Evolutionary conservation across 352 stramenopile genomes (phyloP).

Genomic region (Globisporangium alternatum): DNA sequence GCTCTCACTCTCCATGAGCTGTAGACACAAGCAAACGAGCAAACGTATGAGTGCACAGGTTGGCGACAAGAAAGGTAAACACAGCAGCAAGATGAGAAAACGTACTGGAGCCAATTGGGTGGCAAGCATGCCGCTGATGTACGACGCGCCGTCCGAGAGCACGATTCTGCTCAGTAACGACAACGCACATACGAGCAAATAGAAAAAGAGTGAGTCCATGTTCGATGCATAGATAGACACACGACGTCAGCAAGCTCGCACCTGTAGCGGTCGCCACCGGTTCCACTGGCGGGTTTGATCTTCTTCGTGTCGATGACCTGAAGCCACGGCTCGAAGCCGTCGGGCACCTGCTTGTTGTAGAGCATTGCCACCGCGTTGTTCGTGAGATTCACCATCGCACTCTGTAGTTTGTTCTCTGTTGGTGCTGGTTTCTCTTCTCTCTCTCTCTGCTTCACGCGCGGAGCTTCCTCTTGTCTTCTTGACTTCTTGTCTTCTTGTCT

Average conservation of each 20-base stretch:
- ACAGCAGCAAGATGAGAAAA: not conserved
- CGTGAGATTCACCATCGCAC: slow-evolving; percentile 78
- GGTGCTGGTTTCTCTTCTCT: too few relatives aligned
- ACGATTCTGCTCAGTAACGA: slow-evolving; percentile 41
- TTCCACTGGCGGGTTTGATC: slow-evolving; percentile 77
- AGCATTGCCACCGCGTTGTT: slow-evolving; percentile 82
- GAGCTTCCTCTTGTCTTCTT: too few relatives aligned
- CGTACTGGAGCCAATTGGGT: slow-evolving; percentile 75
- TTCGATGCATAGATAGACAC: too few relatives aligned
- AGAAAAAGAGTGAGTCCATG: not conserved
- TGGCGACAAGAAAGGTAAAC: not conserved
- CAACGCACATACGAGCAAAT: not conserved
- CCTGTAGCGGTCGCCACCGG: slow-evolving; percentile 75
- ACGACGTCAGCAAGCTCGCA: slow-evolving; percentile 7
- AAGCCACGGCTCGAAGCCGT: slow-evolving; percentile 86
- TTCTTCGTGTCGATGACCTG: slow-evolving; percentile 89
- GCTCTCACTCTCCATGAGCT: slow-evolving; percentile 83
- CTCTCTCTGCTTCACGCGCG: too few relatives aligned
- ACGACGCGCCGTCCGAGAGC: slow-evolving; percentile 74
- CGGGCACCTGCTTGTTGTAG: slow-evolving; percentile 79
- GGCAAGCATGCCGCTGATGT: slow-evolving; percentile 87
- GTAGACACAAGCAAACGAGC: not conserved
- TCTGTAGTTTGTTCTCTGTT: too few relatives aligned
- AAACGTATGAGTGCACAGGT: not conserved
- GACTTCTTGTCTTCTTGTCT: too few relatives aligned